phyloP scores from a whole-genome alignment of 1,139 yeast genomes.

The Tardiomyces depauwii region DNA sequence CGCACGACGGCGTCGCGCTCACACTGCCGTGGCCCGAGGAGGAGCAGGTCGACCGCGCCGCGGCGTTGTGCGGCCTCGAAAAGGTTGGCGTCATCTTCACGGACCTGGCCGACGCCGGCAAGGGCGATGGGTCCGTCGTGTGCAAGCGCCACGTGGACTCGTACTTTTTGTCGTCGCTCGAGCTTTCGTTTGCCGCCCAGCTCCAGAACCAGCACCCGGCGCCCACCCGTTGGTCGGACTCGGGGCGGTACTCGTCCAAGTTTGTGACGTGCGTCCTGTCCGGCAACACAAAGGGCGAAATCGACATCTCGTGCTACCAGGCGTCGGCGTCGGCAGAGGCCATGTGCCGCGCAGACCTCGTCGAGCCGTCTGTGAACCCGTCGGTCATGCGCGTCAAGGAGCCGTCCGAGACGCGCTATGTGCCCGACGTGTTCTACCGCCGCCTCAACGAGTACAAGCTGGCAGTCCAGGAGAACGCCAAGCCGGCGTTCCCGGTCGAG shows the following conservation, averaged over 20 bases:
- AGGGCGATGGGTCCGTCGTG: slow-evolving; percentile 76
- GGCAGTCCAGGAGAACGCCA: slow-evolving; percentile 79
- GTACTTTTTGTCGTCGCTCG: slow-evolving; percentile 78
- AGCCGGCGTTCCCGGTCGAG: slow-evolving; percentile 94
- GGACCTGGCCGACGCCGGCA: slow-evolving; percentile 81
- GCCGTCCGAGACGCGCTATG: slow-evolving; percentile 62
- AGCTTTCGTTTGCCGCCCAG: slow-evolving; percentile 74
- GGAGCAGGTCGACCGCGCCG: slow-evolving; percentile 39
- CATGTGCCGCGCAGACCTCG: slow-evolving; percentile 72
- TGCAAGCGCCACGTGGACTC: slow-evolving; percentile 91
- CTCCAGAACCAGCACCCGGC: slow-evolving; percentile 64
- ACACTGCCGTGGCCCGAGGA: slow-evolving; percentile 27
- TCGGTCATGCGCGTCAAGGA: slow-evolving; percentile 74
- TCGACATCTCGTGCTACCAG: slow-evolving; percentile 86
- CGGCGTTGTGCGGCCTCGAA: slow-evolving; percentile 48
- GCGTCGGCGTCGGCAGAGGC: slow-evolving; percentile 85
- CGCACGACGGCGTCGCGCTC: slow-evolving; percentile 72
- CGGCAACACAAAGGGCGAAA: slow-evolving; percentile 78
- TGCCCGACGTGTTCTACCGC: slow-evolving; percentile 87
- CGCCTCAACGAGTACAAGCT: slow-evolving; percentile 81
- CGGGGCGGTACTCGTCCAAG: slow-evolving; percentile 71
- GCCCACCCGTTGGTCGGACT: slow-evolving; percentile 48
- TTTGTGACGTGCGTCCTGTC: slow-evolving; percentile 88
- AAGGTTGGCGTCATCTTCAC: slow-evolving; percentile 83
- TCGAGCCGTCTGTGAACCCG: slow-evolving; percentile 85